These are phyloP conservation scores for Liquidambar formosana DNA, from an alignment of 164 flowering plant species.

Conservation along the genomic window DNA sequence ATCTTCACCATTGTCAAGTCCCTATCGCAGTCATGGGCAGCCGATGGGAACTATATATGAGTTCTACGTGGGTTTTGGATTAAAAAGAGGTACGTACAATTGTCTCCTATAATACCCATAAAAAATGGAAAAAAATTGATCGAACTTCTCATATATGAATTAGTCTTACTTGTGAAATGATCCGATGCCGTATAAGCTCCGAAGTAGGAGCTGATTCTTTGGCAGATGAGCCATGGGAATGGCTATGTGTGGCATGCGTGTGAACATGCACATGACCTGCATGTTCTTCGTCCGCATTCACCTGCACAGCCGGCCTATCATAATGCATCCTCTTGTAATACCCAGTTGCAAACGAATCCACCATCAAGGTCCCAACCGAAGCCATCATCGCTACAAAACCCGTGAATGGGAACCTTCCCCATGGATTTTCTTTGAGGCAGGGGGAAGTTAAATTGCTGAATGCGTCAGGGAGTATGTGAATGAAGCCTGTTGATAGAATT, in stretches of 20 bases:
- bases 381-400: conserved; percentile 46
- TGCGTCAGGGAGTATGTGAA: conserved; percentile 40
- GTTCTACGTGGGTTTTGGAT: too few relatives aligned
- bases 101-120: too few relatives aligned
- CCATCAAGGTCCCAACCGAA: conserved; percentile 31
- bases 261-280: conserved; percentile 45
- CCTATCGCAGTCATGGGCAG: too few relatives aligned
- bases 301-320: neutral
- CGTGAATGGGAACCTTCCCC: conserved; percentile 38
- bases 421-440: conserved; percentile 28
- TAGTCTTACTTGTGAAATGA: conserved; percentile 43
- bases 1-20: too few relatives aligned
- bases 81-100: too few relatives aligned
- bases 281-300: conserved; percentile 21
- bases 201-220: neutral
- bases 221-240: conserved; percentile 42
- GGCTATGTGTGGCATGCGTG: conserved; percentile 46
- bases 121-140: too few relatives aligned
- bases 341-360: conserved; percentile 34
- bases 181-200: conserved; percentile 33
- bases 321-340: conserved; percentile 25
- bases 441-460: conserved; percentile 24
- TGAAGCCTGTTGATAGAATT: conserved; percentile 38
- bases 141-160: too few relatives aligned
- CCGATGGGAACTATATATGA: too few relatives aligned